Evolutionary conservation across 169 alveolate genomes (phyloP).

Genomic region (Cryptosporidium canis): DNA sequence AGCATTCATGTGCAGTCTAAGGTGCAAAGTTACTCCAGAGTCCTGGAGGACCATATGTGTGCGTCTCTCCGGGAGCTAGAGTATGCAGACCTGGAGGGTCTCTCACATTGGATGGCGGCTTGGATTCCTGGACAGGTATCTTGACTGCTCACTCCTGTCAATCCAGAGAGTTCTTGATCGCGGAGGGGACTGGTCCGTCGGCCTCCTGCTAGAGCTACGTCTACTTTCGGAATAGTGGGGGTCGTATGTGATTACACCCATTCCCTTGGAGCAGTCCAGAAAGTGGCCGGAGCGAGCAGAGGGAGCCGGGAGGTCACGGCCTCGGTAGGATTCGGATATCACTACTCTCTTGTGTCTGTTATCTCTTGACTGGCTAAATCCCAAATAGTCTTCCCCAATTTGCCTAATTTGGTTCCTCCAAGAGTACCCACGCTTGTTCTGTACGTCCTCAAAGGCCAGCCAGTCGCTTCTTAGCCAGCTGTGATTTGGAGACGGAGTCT

Average conservation of each 20-base stretch:
- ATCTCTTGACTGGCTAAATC: background rate
- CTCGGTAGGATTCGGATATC: background rate
- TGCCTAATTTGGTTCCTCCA: background rate
- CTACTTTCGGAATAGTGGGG: background rate
- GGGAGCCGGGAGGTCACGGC: constrained; percentile 34
- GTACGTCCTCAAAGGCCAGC: background rate
- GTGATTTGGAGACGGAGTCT: too few species aligned
- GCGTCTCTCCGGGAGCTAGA: too few species aligned
- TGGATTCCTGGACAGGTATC: background rate
- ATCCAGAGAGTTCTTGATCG: background rate
- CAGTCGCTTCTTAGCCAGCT: background rate
- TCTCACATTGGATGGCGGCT: background rate
- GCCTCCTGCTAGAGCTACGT: background rate
- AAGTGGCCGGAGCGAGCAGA: constrained; percentile 11
- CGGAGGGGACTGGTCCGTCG: background rate
- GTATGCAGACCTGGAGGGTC: too few species aligned
- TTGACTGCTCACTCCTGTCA: background rate
- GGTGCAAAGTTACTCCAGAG: too few species aligned
- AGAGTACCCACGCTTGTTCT: background rate
- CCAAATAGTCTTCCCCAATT: background rate
- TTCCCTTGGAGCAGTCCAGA: background rate
- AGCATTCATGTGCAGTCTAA: too few species aligned
- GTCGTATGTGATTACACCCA: background rate
- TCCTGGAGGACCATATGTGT: too few species aligned
- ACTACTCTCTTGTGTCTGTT: background rate